These are phyloP conservation scores for Phytophthora tentaculata DNA, from an alignment of 352 stramenopile genomes.

Conservation along the genomic window DNA sequence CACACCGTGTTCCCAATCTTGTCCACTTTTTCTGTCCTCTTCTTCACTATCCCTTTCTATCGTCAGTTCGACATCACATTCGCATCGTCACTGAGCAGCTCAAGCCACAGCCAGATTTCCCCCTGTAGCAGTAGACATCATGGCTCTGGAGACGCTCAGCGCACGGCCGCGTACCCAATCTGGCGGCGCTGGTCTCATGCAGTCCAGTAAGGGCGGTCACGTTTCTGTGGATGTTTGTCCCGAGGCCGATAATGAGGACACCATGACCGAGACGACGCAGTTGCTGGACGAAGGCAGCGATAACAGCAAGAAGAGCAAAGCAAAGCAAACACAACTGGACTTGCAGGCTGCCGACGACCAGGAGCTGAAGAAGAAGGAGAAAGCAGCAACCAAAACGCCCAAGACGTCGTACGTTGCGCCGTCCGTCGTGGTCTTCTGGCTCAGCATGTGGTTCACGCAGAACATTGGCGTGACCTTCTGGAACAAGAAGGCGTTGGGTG, in stretches of 20 bases:
- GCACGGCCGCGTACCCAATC: conserved; percentile 28
- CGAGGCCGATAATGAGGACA: conserved; percentile 24
- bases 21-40: not conserved
- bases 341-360: conserved; percentile 24
- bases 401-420: conserved; percentile 78
- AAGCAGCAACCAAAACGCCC: not conserved
- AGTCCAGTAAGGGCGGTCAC: conserved; percentile 21
- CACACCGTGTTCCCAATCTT: not conserved
- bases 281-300: conserved; percentile 25
- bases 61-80: conserved; percentile 10
- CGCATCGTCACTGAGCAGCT: conserved; percentile 2
- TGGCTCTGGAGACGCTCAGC: conserved; percentile 34
- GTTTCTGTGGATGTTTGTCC: conserved; percentile 31
- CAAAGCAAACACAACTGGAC: conserved; percentile 22
- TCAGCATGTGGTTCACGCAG: conserved; percentile 89
- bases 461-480: conserved; percentile 95
- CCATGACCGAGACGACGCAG: conserved; percentile 29
- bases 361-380: conserved; percentile 33
- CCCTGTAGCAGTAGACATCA: conserved; percentile 6
- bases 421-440: conserved; percentile 79
- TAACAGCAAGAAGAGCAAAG: conserved; percentile 13
- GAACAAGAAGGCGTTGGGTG: conserved; percentile 93
- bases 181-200: conserved; percentile 16
- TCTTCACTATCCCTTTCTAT: conserved; percentile 28
- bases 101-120: conserved; percentile 14